Evolutionary conservation across 2,329 filamentous ascomycete species (phyloP).

Genomic region (Exophiala xenobiotica): DNA sequence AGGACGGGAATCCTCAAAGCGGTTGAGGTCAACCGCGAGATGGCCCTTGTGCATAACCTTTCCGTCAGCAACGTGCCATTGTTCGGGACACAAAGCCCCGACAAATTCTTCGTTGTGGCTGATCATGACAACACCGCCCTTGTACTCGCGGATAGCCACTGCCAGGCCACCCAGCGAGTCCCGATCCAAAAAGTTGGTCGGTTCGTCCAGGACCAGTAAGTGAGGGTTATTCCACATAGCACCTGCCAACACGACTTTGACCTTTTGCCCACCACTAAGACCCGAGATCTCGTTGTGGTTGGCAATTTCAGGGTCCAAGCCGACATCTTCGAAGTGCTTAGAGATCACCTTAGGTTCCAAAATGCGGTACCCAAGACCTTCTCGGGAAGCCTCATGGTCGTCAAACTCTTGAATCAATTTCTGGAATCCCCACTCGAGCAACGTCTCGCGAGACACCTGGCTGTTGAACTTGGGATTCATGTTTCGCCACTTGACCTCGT

Average conservation of each 20-base stretch:
- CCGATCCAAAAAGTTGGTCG: constrained; percentile 98
- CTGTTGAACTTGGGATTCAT: constrained; percentile 91
- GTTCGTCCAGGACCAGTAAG: constrained; percentile 94
- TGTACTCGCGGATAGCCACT: constrained; percentile 97
- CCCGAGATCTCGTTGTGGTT: constrained; percentile 98
- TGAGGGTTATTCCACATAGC: constrained; percentile 99
- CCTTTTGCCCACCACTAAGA: constrained; percentile 94
- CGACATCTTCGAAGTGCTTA: constrained; percentile 97
- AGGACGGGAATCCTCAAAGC: constrained; percentile 80
- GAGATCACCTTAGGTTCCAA: constrained; percentile 91
- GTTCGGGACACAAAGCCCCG: constrained; percentile 89
- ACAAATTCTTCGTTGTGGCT: constrained; percentile 99
- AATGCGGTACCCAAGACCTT: constrained; percentile 93
- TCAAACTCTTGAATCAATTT: constrained; percentile 98
- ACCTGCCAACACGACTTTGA: constrained; percentile 95
- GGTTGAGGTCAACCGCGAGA: constrained; percentile 69
- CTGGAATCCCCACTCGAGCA: constrained; percentile 79
- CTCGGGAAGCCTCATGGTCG: constrained; percentile 96
- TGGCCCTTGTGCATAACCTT: constrained; percentile 81
- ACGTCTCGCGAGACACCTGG: constrained; percentile 88
- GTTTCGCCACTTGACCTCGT: constrained; percentile 71
- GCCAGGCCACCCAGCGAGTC: constrained; percentile 95
- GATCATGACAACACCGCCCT: constrained; percentile 98
- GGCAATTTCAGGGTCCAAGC: constrained; percentile 94
- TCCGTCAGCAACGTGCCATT: constrained; percentile 91